These are phyloP conservation scores for Metschnikowia lochheadii DNA, from an alignment of 805 yeast genomes.

Conservation along the genomic window DNA sequence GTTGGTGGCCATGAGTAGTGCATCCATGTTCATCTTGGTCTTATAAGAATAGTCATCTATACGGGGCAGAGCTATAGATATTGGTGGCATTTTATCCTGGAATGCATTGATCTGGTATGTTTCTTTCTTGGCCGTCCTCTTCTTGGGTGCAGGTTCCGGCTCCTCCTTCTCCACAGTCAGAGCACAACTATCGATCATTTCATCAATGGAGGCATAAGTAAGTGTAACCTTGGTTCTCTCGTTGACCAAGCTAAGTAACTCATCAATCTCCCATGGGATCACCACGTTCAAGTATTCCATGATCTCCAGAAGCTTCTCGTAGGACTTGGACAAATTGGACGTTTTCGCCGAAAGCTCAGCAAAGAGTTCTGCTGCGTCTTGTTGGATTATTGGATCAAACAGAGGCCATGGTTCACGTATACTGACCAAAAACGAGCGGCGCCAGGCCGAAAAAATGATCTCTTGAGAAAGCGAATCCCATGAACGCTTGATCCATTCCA, in stretches of 20 bases:
- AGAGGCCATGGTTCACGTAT: slow-evolving; percentile 29
- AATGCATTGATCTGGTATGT: slow-evolving; percentile 3
- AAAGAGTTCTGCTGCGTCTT: slow-evolving; percentile 14
- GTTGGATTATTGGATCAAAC: slow-evolving; percentile 9
- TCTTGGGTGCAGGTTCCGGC: slow-evolving; percentile 1
- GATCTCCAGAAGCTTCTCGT: slow-evolving; percentile 42
- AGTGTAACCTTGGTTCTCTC: slow-evolving; percentile 40
- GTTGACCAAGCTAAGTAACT: slow-evolving; percentile 48
- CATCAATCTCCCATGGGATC: slow-evolving; percentile 56
- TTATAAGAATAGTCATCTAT: not conserved
- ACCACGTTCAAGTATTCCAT: slow-evolving; percentile 47
- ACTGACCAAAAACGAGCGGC: slow-evolving; percentile 30
- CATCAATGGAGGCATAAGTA: slow-evolving; percentile 54
- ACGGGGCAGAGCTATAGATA: slow-evolving; percentile 6
- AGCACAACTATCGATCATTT: slow-evolving; percentile 57
- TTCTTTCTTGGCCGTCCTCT: not conserved
- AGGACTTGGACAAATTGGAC: slow-evolving; percentile 23
- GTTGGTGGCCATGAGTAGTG: slow-evolving; percentile 2
- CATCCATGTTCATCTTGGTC: slow-evolving; percentile 1
- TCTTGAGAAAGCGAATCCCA: slow-evolving; percentile 45
- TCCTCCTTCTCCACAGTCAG: slow-evolving; percentile 33
- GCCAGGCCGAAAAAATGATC: slow-evolving; percentile 34
- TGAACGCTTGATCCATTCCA: slow-evolving; percentile 54
- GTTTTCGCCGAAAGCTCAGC: slow-evolving; percentile 4
- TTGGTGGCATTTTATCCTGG: slow-evolving; percentile 13